Conservation (phyloP, 495 filamentous ascomycete species). For the Tuber magnatum region DNA sequence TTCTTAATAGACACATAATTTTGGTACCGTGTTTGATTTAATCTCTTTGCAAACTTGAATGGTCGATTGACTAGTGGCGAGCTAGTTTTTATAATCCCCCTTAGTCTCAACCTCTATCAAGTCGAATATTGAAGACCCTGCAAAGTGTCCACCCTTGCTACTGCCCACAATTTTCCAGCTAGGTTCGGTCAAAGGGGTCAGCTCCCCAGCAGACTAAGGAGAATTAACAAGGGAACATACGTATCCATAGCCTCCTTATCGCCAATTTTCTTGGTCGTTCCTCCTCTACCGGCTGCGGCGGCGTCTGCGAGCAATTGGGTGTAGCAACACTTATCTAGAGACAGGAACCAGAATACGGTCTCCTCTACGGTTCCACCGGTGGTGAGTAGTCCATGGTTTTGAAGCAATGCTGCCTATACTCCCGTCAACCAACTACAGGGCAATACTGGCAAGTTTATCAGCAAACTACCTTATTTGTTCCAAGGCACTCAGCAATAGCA, state of each 20-base stretch:
- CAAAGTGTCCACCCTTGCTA: conserved; percentile 60
- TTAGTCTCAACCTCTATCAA: conserved; percentile 56
- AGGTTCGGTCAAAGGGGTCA: not conserved
- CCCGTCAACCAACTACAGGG: not conserved
- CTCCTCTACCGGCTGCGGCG: conserved; percentile 59
- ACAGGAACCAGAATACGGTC: conserved; percentile 68
- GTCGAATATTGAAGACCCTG: conserved; percentile 67
- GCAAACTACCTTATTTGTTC: conserved; percentile 51
- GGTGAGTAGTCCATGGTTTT: conserved; percentile 57
- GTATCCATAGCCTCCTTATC: conserved; percentile 63
- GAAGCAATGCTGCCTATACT: conserved; percentile 53
- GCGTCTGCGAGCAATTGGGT: conserved; percentile 71
- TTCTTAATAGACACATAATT: not conserved
- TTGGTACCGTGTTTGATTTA: not conserved
- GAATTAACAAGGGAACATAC: conserved; percentile 4
- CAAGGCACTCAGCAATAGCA: conserved; percentile 59
- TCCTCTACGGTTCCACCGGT: conserved; percentile 54
- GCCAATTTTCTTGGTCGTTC: conserved; percentile 57
- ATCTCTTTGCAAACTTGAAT: not conserved
- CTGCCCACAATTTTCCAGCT: conserved; percentile 57
- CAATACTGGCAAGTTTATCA: not conserved
- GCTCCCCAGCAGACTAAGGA: not conserved
- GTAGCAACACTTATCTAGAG: conserved; percentile 67
- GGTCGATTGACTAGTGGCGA: not conserved
- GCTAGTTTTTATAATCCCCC: conserved; percentile 30